Base-by-base conservation (phyloP, 148 eudicot species). In the Selenicereus undatus region DNA sequence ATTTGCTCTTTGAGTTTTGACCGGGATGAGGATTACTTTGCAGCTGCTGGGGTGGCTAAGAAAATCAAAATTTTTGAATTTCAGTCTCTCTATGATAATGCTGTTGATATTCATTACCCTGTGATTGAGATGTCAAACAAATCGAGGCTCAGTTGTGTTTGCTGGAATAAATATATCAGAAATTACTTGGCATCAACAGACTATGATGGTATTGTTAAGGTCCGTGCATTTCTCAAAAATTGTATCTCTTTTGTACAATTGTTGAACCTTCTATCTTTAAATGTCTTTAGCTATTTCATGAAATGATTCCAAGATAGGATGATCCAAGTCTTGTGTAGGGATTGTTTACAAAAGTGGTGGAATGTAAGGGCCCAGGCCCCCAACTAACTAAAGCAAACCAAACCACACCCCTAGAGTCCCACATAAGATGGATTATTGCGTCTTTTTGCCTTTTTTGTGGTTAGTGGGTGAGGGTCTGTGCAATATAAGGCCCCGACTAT, bases 1-100 rank as follows among this genome's bases (percentile, higher is more conserved):
- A 90, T 97, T 22, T 90, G 97, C 84, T 96, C 99, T 77, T 84
- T 97, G 88, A 86, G 98, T 88, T 97, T 97, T 86, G 98, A 96
- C 81, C 89, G 93, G 3, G 95, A 96, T 81, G 98, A 91, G 87
- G 95, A 91, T 65, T 92, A 88, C 85, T 85, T 96, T 82, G 99
- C 99, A 80, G 87, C 97, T 79, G 99, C 93, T 84, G 99, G 97
- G 16, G 93, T 93, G 36, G 92, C 97, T 36, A 96, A 92, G 86
- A 96, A 87, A 82, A 90, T 96, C 42, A 93, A 92, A 83, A 89
- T 96, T 42, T 93, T 83, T 79, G 95, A 96, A n/a, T 90, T 87
- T 82, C 83, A 86, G 71, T 83, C 97, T 8, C 90, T 93, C 12
- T 77, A 87, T 30, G 81, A 93, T 81, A 86, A 88, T 75, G 81